These are phyloP conservation scores for Hevea brasiliensis DNA, from an alignment of 345 rosid species.

Conservation along the genomic window DNA sequence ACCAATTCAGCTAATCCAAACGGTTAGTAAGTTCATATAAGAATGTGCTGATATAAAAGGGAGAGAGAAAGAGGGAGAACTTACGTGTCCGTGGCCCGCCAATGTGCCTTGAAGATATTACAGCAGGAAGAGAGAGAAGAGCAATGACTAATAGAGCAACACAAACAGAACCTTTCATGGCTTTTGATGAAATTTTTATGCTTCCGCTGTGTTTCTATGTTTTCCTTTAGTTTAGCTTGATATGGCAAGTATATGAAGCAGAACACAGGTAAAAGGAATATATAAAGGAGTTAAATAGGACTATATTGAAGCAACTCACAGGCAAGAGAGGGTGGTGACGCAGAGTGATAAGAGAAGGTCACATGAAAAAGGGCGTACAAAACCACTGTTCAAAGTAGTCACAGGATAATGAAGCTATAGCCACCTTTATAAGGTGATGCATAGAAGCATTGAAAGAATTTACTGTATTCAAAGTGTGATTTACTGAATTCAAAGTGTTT, in stretches of 20 bases:
- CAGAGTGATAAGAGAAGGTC: constrained; percentile 49
- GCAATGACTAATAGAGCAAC: constrained; percentile 29
- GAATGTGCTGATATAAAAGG: too few species aligned
- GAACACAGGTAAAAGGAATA: constrained; percentile 16
- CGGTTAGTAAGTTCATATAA: too few species aligned
- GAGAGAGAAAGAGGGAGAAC: not conserved
- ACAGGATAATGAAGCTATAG: constrained; percentile 32
- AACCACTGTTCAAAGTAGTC: too few species aligned
- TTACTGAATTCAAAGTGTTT: constrained; percentile 34
- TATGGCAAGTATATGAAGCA: too few species aligned
- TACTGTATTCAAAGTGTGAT: too few species aligned
- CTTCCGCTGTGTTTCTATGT: not conserved
- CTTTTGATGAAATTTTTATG: not conserved
- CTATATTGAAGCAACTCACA: constrained; percentile 84
- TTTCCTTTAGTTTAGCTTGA: too few species aligned
- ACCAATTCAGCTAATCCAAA: too few species aligned
- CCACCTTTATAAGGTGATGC: not conserved
- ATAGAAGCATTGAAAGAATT: constrained; percentile 13
- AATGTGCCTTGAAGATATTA: constrained; percentile 40
- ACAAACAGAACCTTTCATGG: constrained; percentile 41
- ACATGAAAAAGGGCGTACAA: constrained; percentile 53
- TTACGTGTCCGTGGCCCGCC: constrained; percentile 35
- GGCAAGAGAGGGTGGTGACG: constrained; percentile 27
- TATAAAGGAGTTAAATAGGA: constrained; percentile 29
- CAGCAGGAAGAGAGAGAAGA: constrained; percentile 29